Evolutionary conservation across 2,329 filamentous ascomycete species (phyloP).

Genomic region (Tolypocladium guangdongense): DNA sequence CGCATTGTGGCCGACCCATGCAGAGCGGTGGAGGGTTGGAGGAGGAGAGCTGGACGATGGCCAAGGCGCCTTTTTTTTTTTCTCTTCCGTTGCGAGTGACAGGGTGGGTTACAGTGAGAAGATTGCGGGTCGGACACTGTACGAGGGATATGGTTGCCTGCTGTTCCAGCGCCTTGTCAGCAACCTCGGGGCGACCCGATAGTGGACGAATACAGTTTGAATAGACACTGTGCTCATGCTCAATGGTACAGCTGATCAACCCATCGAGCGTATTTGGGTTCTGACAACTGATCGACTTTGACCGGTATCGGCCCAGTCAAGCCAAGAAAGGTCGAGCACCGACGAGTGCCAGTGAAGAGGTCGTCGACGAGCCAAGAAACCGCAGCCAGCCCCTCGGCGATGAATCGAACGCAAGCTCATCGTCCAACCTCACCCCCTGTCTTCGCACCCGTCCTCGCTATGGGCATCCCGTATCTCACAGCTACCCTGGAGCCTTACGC

Average conservation of each 20-base stretch:
- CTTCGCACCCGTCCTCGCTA: slow-evolving; percentile 10
- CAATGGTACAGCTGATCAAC: too few species aligned
- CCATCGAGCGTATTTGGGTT: too few species aligned
- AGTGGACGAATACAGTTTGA: background rate
- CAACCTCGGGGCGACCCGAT: background rate
- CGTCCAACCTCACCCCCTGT: background rate
- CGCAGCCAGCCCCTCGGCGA: background rate
- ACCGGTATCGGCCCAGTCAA: background rate
- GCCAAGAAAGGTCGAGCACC: background rate
- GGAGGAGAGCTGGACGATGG: background rate
- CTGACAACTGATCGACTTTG: too few species aligned
- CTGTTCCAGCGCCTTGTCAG: background rate
- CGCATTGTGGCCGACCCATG: slow-evolving; percentile 35
- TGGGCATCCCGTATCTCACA: slow-evolving; percentile 52
- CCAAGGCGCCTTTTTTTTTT: background rate
- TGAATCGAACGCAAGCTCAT: background rate
- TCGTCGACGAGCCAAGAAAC: background rate
- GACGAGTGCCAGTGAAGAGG: background rate
- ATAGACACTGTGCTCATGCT: background rate
- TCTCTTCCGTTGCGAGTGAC: background rate
- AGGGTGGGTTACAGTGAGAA: background rate
- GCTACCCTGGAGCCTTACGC: slow-evolving; percentile 42
- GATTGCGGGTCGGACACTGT: background rate
- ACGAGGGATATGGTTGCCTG: background rate
- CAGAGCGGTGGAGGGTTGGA: background rate